Base-by-base conservation (phyloP, 371 early-diverging fungal genomes). In the Blakeslea trispora region DNA sequence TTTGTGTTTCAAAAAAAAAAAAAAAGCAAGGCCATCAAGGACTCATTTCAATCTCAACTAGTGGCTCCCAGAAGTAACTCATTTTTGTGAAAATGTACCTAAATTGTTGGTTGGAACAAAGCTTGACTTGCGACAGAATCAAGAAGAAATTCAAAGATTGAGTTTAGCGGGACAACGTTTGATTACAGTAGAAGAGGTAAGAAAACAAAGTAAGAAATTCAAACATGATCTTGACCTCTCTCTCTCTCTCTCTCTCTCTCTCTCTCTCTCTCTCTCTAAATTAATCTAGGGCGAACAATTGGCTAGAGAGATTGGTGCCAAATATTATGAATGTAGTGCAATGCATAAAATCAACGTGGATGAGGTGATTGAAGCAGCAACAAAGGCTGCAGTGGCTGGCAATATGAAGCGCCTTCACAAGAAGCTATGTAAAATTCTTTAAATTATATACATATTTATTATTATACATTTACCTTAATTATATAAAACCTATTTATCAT, bases 61-160 rank as follows among this genome's bases (percentile, higher is more conserved):
- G 84, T 93, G 93, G 91, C 75, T 84, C 45, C 91, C 93, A 14
- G 93, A 94, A 71, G 86, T 95, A 45, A 82, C 82, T 37, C 91
- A 92, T 68, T 92, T 92, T 68, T 85, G 89, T 49, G 91, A 91
- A 57, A 80, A 81, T 53, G 84, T 87, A 18, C 94, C 97, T 3
- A 88, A 91, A 59, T 81, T 97, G 57, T 81, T 95, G 21, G 91
- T 94, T 28, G 93, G 93, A 2, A 92, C 92, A 58, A 95, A 97
- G 75, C 40, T 57, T 6, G 66, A 66, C 28, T 54, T 60, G 23
- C 61, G 66, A 54, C 37, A 57, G n/a, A 57, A 61, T 21, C 49
- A 56, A 24, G 61, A 65, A 1, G 65, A 65, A 49, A 60, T 65
- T 46, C 42, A 44, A 56, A 52, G 60, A 45, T 11, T 65, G 21